Evolutionary conservation across 306 rosid genomes (phyloP).

Genomic region (Echinosophora koreensis): DNA sequence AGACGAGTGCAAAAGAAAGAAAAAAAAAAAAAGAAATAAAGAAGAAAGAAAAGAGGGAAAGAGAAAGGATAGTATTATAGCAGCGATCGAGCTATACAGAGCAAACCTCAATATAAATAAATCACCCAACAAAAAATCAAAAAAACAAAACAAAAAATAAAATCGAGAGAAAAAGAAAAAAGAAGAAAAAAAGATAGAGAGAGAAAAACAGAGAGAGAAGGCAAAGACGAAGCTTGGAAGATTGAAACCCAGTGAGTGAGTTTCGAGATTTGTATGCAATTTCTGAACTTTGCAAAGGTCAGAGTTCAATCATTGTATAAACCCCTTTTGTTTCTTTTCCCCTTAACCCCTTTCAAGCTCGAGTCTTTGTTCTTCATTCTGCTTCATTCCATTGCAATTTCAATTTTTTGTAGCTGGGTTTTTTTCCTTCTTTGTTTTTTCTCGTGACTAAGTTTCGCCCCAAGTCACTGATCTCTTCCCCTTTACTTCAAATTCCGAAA

Average conservation of each 20-base stretch:
- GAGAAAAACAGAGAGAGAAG: constrained; percentile 44
- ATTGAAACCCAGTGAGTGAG: constrained; percentile 63
- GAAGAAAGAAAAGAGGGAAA: no score
- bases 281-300: constrained; percentile 67
- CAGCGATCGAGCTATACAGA: no score
- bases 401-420: not conserved
- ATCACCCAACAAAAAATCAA: constrained; percentile 37
- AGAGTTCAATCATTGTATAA: constrained; percentile 68
- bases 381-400: constrained; percentile 49
- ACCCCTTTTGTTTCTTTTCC: constrained; percentile 44
- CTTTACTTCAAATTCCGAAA: constrained; percentile 58
- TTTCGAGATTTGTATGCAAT: constrained; percentile 80
- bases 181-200: not conserved
- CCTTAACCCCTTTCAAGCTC: constrained; percentile 36
- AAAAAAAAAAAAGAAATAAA: not conserved
- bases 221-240: constrained; percentile 65
- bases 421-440: not conserved
- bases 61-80: no score
- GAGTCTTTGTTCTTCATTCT: constrained; percentile 63
- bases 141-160: constrained; percentile 10
- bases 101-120: constrained; percentile 26
- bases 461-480: constrained; percentile 71
- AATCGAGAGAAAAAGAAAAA: constrained; percentile 26
- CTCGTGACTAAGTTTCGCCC: constrained; percentile 41
- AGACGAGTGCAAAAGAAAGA: not conserved